phyloP scores from a whole-genome alignment of 2,329 filamentous ascomycete genomes.

The Sclerotinia sclerotiorum region DNA sequence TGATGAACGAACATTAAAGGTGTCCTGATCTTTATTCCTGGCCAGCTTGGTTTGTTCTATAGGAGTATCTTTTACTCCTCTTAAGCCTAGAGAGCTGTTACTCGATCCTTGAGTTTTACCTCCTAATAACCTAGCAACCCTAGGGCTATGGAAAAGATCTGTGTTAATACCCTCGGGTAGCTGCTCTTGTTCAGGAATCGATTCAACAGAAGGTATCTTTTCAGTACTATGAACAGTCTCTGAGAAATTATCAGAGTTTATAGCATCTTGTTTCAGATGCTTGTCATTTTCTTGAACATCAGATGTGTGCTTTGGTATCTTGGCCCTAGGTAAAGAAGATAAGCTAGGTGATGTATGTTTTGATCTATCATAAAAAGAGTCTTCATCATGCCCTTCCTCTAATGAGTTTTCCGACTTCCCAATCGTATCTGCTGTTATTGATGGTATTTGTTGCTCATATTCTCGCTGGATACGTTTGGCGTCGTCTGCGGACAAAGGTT shows the following conservation, averaged over 20 bases:
- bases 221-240: conserved; percentile 32
- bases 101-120: conserved; percentile 42
- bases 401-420: conserved; percentile 28
- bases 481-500: conserved; percentile 43
- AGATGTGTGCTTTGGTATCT: conserved; percentile 54
- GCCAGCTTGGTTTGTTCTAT: conserved; percentile 38
- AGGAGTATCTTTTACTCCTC: conserved; percentile 40
- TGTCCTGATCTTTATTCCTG: conserved; percentile 43
- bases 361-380: conserved; percentile 56
- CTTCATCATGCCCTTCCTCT: conserved; percentile 45
- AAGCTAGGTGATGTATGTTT: conserved; percentile 47
- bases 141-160: conserved; percentile 61
- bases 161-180: conserved; percentile 58
- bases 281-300: conserved; percentile 34
- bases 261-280: conserved; percentile 27
- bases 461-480: conserved; percentile 49
- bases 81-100: conserved; percentile 37
- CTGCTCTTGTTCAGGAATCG: conserved; percentile 45
- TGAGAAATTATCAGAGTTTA: conserved; percentile 41
- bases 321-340: conserved; percentile 54
- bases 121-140: conserved; percentile 56
- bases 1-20: conserved; percentile 36
- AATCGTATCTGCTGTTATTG: conserved; percentile 48
- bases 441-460: conserved; percentile 54
- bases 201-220: conserved; percentile 27